These are phyloP conservation scores for Boechera divaricarpa DNA, from an alignment of 345 rosid species.

Conservation along the genomic window DNA sequence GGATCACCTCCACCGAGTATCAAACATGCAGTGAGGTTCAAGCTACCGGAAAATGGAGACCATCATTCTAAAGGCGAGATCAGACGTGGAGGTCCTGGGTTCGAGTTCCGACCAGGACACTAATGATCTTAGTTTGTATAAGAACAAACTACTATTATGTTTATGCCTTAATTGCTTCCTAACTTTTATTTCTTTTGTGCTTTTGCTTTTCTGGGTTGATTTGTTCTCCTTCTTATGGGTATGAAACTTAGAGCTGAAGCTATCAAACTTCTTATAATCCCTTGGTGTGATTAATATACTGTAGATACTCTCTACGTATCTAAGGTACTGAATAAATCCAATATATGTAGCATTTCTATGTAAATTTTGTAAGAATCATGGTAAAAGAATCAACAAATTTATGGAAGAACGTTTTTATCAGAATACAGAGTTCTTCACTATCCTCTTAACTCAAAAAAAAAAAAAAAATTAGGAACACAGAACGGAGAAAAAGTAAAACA, in stretches of 20 bases:
- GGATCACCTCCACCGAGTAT: constrained; percentile 33
- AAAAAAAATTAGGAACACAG: constrained; percentile 28
- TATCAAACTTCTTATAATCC: constrained; percentile 25
- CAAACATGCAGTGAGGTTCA: constrained; percentile 48
- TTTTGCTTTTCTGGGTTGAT: constrained; percentile 1
- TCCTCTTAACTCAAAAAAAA: constrained; percentile 31
- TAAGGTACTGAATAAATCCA: constrained; percentile 24
- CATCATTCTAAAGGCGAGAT: constrained; percentile 27
- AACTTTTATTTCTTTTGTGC: constrained; percentile 12
- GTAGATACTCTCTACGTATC: not conserved
- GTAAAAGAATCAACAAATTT: constrained; percentile 35
- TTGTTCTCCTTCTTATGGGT: constrained; percentile 12
- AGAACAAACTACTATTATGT: constrained; percentile 27
- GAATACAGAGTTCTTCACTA: constrained; percentile 37
- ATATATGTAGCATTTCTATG: not conserved
- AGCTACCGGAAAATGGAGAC: constrained; percentile 47
- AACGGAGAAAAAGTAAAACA: constrained; percentile 15
- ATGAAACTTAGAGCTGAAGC: constrained; percentile 32
- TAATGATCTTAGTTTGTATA: constrained; percentile 10
- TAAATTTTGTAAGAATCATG: constrained; percentile 9
- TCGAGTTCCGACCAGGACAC: constrained; percentile 45
- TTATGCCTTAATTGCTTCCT: constrained; percentile 21
- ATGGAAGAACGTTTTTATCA: constrained; percentile 23
- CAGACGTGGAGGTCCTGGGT: constrained; percentile 39
- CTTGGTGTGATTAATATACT: constrained; percentile 24